These are phyloP conservation scores for Nannizziopsis barbatae DNA, from an alignment of 2,329 filamentous ascomycete species.

Conservation along the genomic window DNA sequence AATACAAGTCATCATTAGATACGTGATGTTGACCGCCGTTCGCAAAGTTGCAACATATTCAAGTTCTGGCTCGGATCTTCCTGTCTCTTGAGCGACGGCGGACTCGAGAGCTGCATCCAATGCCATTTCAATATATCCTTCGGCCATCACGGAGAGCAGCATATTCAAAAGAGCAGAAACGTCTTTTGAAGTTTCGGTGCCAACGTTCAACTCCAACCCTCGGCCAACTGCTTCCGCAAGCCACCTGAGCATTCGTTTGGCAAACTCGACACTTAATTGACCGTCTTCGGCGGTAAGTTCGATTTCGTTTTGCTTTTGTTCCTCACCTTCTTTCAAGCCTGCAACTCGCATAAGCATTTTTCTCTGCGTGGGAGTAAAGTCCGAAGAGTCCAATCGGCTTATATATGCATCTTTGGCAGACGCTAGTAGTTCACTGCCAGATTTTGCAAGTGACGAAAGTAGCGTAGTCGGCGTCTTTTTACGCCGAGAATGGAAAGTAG, in stretches of 20 bases:
- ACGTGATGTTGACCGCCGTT: constrained; percentile 75
- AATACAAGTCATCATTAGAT: constrained; percentile 87
- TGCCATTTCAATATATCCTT: constrained; percentile 59
- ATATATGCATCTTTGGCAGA: constrained; percentile 87
- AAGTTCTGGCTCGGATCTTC: constrained; percentile 78
- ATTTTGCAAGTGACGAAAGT: constrained; percentile 81
- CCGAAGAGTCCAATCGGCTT: constrained; percentile 75
- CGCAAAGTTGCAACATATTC: constrained; percentile 68
- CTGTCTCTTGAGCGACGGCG: constrained; percentile 63
- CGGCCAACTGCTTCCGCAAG: constrained; percentile 87
- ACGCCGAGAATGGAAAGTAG: constrained; percentile 68
- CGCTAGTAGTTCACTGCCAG: constrained; percentile 76
- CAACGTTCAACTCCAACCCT: constrained; percentile 78
- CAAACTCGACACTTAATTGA: constrained; percentile 65
- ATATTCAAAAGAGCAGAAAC: constrained; percentile 74
- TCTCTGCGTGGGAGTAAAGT: constrained; percentile 78
- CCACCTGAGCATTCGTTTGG: constrained; percentile 98
- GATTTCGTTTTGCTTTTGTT: constrained; percentile 64
- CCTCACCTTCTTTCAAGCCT: constrained; percentile 62
- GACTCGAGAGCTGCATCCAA: constrained; percentile 61
- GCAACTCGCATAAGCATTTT: constrained; percentile 82
- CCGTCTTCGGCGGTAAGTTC: constrained; percentile 88
- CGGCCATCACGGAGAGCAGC: constrained; percentile 75
- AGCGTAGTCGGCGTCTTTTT: constrained; percentile 87
- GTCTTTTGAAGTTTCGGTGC: constrained; percentile 85